Conservation (phyloP, 1,284 basidiomycete genomes). For the Cryptococcus maquisensis region DNA sequence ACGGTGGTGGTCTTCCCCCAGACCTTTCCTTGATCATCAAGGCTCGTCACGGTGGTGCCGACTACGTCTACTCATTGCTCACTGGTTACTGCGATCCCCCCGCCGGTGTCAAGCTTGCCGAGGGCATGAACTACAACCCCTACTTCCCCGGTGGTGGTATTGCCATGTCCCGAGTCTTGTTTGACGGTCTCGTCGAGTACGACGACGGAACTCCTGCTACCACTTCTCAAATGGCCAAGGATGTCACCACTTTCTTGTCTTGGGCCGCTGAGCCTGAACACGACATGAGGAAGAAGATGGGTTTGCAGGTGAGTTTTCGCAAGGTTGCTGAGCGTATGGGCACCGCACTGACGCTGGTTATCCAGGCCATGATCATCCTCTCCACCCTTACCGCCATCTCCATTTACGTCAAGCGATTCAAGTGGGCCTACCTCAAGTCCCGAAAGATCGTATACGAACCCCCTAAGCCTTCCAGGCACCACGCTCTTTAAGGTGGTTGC, state of each 20-base stretch:
- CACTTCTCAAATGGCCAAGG: slow-evolving; percentile 99
- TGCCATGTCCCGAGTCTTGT: slow-evolving; percentile 95
- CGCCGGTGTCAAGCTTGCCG: slow-evolving; percentile 91
- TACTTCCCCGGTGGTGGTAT: slow-evolving; percentile 98
- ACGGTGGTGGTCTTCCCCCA: slow-evolving; percentile 89
- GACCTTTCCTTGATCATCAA: slow-evolving; percentile 97
- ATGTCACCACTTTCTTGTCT: slow-evolving; percentile 89
- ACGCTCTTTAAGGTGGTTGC: slow-evolving; percentile 10
- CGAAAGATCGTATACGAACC: slow-evolving; percentile 69
- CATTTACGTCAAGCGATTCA: slow-evolving; percentile 90
- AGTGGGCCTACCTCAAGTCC: slow-evolving; percentile 88
- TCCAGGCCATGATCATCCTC: slow-evolving; percentile 83
- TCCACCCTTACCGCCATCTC: slow-evolving; percentile 74
- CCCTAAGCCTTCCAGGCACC: slow-evolving; percentile 25
- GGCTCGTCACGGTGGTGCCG: slow-evolving; percentile 93
- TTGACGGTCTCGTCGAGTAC: slow-evolving; percentile 92
- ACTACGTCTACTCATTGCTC: slow-evolving; percentile 94
- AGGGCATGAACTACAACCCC: slow-evolving; percentile 97
- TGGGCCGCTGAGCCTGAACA: slow-evolving; percentile 98
- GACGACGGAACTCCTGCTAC: slow-evolving; percentile 95
- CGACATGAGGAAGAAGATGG: slow-evolving; percentile 94
- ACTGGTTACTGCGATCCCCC: slow-evolving; percentile 98
- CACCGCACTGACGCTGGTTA: not conserved
- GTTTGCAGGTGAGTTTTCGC: slow-evolving; percentile 55
- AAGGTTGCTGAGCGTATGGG: not conserved